Base-by-base conservation (phyloP, 345 rosid species). In the Rhizophora apiculata region DNA sequence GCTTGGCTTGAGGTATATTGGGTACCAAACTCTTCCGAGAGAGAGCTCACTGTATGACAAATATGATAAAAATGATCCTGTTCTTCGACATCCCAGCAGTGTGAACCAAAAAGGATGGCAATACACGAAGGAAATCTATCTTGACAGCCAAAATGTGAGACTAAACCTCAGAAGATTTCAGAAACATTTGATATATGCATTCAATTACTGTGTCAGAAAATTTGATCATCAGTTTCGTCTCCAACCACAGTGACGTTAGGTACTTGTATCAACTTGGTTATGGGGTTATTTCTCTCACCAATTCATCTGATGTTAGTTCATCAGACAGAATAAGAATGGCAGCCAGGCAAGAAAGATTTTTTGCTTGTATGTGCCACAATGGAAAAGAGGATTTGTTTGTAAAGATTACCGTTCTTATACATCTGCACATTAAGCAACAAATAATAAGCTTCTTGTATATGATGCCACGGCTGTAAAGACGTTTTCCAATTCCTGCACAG, bases 61-160 rank as follows among this genome's bases (percentile, higher is more conserved):
- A 43, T 89, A 89, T 51, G 84, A 82, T 11, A 78, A 74, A 73
- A 72, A 79, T 51, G 93, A 89, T 74, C 88, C 96, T 6, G 67
- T 91, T 57, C 89, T 91, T 53, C 60, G 64, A 65, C 87, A 91
- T 65, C 97, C 96, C 0, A 62, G 76, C 8, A 85, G 93, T 52
- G 82, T 91, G 68, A 74, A 71, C 20, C 54, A 70, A 1, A 91
- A 81, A 76, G 96, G 97, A 60, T 91, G 97, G 96, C 82, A 91
- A 62, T 86, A 79, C 82, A 91, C 97, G 0, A 91, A 91, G 82
- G 69, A 79, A 64, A 85, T 87, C 31, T 91, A 91, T 82, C 86
- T 91, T 20, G 89, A 85, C 19, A 75, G 83, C 71, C 97, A 91
- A 52, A 89, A 79, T 48, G 85, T 91, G 84, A 82, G 66, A 64